Percentiles rank a stretch among this genome's conserved stretches.
Evolutionary conservation across 257 asterid species (phyloP).

Genomic region (Misopates orontium): DNA sequence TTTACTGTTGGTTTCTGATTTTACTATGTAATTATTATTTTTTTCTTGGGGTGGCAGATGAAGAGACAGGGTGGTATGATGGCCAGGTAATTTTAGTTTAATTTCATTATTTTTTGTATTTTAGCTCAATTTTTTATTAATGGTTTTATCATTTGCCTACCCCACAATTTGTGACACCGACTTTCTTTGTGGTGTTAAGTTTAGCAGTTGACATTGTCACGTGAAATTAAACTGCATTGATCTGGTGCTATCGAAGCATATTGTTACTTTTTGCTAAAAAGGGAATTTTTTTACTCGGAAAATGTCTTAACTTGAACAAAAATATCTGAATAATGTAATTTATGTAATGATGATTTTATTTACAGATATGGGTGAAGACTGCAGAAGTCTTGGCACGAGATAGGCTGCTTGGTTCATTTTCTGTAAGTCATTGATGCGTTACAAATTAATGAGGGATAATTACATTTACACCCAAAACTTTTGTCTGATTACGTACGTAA

Average conservation of each 20-base stretch:
- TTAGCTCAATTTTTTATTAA: not conserved
- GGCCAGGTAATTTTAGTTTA: slow-evolving; percentile 62
- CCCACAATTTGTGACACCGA: not conserved
- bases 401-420: slow-evolving; percentile 83
- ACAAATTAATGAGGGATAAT: not conserved
- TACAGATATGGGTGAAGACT: slow-evolving; percentile 91
- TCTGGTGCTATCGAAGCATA: too few relatives aligned
- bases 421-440: slow-evolving; percentile 49
- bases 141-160: not conserved
- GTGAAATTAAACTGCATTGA: too few relatives aligned
- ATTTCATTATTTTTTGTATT: too few relatives aligned
- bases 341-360: slow-evolving; percentile 16
- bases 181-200: too few relatives aligned
- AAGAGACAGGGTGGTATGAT: slow-evolving; percentile 99
- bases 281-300: too few relatives aligned
- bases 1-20: not conserved
- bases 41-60: slow-evolving; percentile 53
- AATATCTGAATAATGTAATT: not conserved
- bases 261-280: too few relatives aligned
- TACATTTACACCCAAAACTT: too few relatives aligned
- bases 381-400: slow-evolving; percentile 96
- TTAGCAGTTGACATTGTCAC: too few relatives aligned
- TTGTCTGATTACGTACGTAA: too few relatives aligned
- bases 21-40: not conserved
- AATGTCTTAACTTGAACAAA: not conserved